phyloP scores from a whole-genome alignment of 2,329 filamentous ascomycete genomes.

The Talaromyces sp. region DNA sequence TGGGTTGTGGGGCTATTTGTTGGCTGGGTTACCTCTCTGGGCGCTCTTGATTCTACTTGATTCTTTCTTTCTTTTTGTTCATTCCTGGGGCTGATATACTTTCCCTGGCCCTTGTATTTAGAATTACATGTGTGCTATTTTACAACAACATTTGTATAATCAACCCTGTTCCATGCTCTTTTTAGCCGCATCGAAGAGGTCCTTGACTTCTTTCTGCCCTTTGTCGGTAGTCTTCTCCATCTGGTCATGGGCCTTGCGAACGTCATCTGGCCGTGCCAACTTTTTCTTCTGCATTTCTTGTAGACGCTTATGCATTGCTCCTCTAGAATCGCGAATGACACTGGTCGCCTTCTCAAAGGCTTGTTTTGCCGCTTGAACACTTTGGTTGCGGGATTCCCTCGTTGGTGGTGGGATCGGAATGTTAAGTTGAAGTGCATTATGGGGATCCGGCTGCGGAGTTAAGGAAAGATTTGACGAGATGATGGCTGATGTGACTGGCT shows the following conservation, averaged over 20 bases:
- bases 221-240: constrained; percentile 53
- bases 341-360: constrained; percentile 47
- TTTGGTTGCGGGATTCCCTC: constrained; percentile 49
- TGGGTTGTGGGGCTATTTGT: constrained; percentile 6
- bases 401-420: constrained; percentile 51
- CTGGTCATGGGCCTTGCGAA: constrained; percentile 49
- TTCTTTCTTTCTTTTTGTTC: neutral
- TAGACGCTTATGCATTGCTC: constrained; percentile 48
- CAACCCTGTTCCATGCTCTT: constrained; percentile 41
- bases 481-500: constrained; percentile 49
- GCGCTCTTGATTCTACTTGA: constrained; percentile 2
- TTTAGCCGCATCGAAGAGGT: constrained; percentile 46
- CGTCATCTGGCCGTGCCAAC: constrained; percentile 47
- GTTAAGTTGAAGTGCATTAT: constrained; percentile 49
- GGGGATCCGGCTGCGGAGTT: constrained; percentile 46
- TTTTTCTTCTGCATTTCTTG: constrained; percentile 50
- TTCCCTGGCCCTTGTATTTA: constrained; percentile 11
- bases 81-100: neutral
- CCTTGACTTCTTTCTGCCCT: constrained; percentile 51
- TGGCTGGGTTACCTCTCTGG: constrained; percentile 5
- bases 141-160: constrained; percentile 9
- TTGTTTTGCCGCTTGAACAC: constrained; percentile 42
- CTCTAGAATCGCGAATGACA: constrained; percentile 46
- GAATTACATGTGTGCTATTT: constrained; percentile 14
- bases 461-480: constrained; percentile 46